Evolutionary conservation across 352 stramenopile species (phyloP).

Genomic region (Globisporangium carolinianum): DNA sequence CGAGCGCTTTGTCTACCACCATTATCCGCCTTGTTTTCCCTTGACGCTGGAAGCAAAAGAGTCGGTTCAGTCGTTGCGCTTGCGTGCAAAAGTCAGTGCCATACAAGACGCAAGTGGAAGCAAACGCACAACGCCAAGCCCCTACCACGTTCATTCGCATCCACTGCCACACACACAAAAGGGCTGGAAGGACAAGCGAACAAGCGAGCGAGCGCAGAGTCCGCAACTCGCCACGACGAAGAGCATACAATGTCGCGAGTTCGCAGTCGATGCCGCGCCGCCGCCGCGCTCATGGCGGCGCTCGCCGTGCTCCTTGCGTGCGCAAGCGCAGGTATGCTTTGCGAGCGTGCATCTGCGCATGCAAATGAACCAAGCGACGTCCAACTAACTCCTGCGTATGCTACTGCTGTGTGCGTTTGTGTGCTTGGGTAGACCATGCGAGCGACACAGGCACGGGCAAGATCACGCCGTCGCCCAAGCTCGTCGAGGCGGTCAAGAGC

Average conservation of each 20-base stretch:
- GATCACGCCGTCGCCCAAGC: conserved; percentile 10
- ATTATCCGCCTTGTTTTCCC: too few species aligned
- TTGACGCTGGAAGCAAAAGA: too few species aligned
- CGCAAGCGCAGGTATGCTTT: background rate
- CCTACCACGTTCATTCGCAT: too few species aligned
- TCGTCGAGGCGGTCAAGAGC: conserved; percentile 8
- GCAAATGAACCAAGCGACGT: background rate
- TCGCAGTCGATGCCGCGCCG: background rate
- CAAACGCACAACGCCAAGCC: too few species aligned
- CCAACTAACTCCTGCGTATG: too few species aligned
- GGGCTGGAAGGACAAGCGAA: too few species aligned
- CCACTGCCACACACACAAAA: too few species aligned
- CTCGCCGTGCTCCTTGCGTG: background rate
- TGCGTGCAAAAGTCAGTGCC: too few species aligned
- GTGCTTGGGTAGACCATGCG: background rate
- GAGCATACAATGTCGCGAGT: background rate
- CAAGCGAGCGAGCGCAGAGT: background rate
- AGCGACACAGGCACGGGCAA: background rate
- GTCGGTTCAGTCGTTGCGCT: too few species aligned
- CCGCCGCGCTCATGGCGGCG: background rate
- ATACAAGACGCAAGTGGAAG: too few species aligned
- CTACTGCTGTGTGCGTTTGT: too few species aligned
- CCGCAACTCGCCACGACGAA: background rate
- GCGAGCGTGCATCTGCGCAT: background rate
- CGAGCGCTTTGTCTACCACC: too few species aligned